These are phyloP conservation scores for Ogataea pilisensis DNA, from an alignment of 805 yeast genomes.

Conservation along the genomic window DNA sequence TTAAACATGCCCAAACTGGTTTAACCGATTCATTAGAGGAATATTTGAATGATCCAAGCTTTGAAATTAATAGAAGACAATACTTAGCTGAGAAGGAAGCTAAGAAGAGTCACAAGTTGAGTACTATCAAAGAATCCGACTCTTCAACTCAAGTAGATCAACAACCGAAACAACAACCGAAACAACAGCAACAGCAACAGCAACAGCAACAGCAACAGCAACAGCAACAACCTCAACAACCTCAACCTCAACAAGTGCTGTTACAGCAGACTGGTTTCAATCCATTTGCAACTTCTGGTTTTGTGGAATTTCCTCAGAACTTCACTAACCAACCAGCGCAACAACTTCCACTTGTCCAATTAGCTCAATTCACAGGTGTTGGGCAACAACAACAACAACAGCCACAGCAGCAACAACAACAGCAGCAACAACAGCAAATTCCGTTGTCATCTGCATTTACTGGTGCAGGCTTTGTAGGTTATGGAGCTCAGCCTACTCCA, in stretches of 20 bases:
- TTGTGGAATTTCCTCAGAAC: constrained; percentile 1
- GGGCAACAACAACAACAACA: constrained; percentile 1
- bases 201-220: constrained; percentile 6
- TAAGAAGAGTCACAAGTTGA: constrained; percentile 18
- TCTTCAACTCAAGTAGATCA: neutral
- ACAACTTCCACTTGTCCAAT: constrained; percentile 2
- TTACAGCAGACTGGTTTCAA: constrained; percentile 27
- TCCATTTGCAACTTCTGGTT: constrained; percentile 20
- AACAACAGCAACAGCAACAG: constrained; percentile 1
- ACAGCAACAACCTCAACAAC: constrained; percentile 8
- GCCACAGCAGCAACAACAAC: constrained; percentile 10
- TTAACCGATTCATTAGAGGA: constrained; percentile 83
- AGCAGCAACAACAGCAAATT: constrained; percentile 3
- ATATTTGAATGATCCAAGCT: constrained; percentile 80
- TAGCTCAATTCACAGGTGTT: constrained; percentile 5
- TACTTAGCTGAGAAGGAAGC: constrained; percentile 64
- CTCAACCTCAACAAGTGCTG: constrained; percentile 5
- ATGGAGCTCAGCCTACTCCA: constrained; percentile 20
- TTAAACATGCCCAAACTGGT: constrained; percentile 96
- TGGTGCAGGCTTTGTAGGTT: constrained; percentile 61
- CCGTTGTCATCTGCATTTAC: constrained; percentile 27
- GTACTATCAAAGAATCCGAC: neutral
- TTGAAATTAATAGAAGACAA: constrained; percentile 74
- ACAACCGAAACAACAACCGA: constrained; percentile 2
- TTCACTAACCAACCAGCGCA: neutral